Evolutionary conservation across 768 basidiomycete species (phyloP), one percentile per base, ranked within the genome.

Genomic region (Boletus reticulatus): DNA sequence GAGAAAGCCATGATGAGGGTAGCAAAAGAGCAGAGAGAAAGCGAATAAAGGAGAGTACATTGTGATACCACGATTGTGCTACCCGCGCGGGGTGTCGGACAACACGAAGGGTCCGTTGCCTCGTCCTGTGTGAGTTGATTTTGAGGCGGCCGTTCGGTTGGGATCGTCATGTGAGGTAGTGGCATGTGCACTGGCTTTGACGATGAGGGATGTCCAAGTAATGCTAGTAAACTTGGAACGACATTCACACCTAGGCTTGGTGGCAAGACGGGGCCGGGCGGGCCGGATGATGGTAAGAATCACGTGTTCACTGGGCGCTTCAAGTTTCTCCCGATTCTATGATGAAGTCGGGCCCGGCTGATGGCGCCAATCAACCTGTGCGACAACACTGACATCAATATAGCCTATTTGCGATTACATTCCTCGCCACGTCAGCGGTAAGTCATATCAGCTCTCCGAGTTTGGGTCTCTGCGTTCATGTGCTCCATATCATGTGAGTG

Each of bases 1-100:
- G 66, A 59, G 69, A 67, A 29, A 50, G 52, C 22, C 42, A 29
- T 43, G 60, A 27, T 8, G 63, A 57, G 12, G 55, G 38, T 37
- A 13, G 45, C 31, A 68, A 62, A 50, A 44, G 22, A 48, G 29
- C 49, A 38, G 42, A 32, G 19, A 56, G 41, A 52, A 67, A 67
- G 43, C 54, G 57, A 38, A 51, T 31, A 49, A 66, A 62, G 24
- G 52, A 44, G 45, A 20, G 13, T 14, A 24, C 41, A 31, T 48
- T 46, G 7, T 67, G 49, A 66, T 48, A 31, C 29, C 22, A 29
- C 43, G 14, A 41, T 17, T 34, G 38, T 48, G 39, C 34, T 45
- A 20, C 31, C 22, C 37, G 12, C 32, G 44, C 20, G 22, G 31
- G 22, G n/a, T 34, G 19, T 41, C 29, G 27, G 45, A 46, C 44